Base-by-base conservation (phyloP, 441 rosid species). In the Croton setiger region DNA sequence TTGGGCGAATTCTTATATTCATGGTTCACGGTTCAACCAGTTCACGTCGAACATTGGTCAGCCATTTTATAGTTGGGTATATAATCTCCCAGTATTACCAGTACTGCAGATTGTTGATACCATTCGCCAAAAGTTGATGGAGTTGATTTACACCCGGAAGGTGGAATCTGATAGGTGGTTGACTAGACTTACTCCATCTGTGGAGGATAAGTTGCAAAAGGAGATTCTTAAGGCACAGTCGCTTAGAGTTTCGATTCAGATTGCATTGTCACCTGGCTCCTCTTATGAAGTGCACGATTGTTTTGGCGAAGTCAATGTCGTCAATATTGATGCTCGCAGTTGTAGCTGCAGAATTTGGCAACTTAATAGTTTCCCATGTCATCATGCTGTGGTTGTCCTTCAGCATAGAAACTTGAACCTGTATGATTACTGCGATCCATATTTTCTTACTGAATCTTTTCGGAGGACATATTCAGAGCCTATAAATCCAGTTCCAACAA, bases 291-390 rank as follows among this genome's bases (percentile, higher is more conserved):
- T 85, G 31, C 80, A 75, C 33, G 82, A 78, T 49, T 67, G 66
- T 61, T 27, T 69, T 13, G 77, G 79, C 21, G 72, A 76, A 55
- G 64, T 58, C 44, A 74, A 78, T 72, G 69, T 63, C 33, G 84
- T 82, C 56, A 80, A 80, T 49, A 64, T 82, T 60, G 81, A 81
- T 67, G 66, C 72, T 6, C 73, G 76, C 74, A 77, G 69, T 62
- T 82, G 88, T 66, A 80, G 76, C 69, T 85, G 88, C 68, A 63
- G 77, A 77, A 79, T 61, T 18, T 85, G 88, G 88, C 80, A 80
- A 58, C 53, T 72, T 63, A 74, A 76, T 21, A 85, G 86, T 39
- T 72, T 73, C 31, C 88, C 88, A 8, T 85, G 88, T 75, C 33
- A 69, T 60, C 88, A 85, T 79, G 85, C 83, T 17, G 77, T 77